These are phyloP conservation scores for Ceratobasidium sp. DNA, from an alignment of 1,284 basidiomycete genomes.

Conservation along the genomic window DNA sequence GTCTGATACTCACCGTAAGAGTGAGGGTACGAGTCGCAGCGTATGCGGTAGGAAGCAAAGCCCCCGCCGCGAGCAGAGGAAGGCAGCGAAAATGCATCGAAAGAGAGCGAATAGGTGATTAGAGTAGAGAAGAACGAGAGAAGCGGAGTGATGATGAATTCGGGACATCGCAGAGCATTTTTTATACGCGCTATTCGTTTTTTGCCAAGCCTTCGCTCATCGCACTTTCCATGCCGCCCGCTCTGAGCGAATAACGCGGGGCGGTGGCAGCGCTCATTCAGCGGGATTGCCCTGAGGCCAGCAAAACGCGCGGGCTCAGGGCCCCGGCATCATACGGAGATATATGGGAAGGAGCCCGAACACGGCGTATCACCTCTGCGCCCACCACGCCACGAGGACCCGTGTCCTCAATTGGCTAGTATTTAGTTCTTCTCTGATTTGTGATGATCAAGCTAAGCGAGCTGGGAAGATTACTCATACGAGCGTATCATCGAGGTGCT, in stretches of 20 bases:
- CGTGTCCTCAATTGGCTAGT: not conserved
- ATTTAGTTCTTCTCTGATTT: not conserved
- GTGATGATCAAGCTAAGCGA: not conserved
- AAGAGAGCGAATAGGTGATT: not conserved
- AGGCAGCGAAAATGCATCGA: slow-evolving; percentile 24
- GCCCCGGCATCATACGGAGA: not conserved
- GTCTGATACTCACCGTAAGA: slow-evolving; percentile 1
- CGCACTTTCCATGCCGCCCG: slow-evolving; percentile 3
- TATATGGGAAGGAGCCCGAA: not conserved
- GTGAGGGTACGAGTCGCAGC: slow-evolving; percentile 10
- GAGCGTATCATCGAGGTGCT: not conserved
- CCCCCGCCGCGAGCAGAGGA: slow-evolving; percentile 32
- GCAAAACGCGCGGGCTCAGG: not conserved
- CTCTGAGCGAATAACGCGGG: slow-evolving; percentile 28
- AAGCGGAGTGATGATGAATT: not conserved
- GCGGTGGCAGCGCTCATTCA: slow-evolving; percentile 6
- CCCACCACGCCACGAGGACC: not conserved
- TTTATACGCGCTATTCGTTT: slow-evolving; percentile 1
- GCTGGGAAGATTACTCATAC: not conserved
- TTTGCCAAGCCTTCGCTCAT: not conserved
- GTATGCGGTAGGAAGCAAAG: slow-evolving; percentile 17
- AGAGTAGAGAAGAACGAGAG: not conserved
- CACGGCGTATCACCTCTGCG: not conserved
- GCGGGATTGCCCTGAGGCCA: not conserved
- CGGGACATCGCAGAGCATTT: not conserved